Conservation (phyloP, 768 basidiomycete genomes). For the Suillus clintonianus region DNA sequence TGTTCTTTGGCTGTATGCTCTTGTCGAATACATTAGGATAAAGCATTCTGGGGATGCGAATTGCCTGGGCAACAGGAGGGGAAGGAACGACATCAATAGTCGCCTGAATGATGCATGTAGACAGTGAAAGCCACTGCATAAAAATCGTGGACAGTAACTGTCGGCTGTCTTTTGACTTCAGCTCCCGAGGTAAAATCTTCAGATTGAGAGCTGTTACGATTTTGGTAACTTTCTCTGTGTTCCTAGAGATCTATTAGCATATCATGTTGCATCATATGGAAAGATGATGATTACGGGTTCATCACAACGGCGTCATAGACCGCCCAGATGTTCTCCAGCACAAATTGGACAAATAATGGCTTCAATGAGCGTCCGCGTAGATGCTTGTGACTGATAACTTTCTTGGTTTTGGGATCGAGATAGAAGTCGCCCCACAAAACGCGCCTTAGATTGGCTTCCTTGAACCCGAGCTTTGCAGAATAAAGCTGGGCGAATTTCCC, state of each 20-base stretch:
- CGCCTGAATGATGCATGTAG: constrained; percentile 88
- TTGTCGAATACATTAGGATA: constrained; percentile 74
- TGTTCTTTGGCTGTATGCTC: constrained; percentile 64
- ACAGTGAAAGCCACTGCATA: constrained; percentile 94
- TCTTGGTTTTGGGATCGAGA: constrained; percentile 93
- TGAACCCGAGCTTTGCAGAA: constrained; percentile 86
- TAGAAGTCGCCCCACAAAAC: constrained; percentile 98
- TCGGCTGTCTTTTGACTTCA: constrained; percentile 88
- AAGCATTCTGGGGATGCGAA: constrained; percentile 88
- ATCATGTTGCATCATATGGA: constrained; percentile 1
- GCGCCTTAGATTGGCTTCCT: constrained; percentile 79
- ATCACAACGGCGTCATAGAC: constrained; percentile 89
- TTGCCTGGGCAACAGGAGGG: constrained; percentile 77
- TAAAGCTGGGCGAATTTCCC: constrained; percentile 94
- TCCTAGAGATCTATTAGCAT: constrained; percentile 48
- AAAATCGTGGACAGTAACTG: constrained; percentile 85
- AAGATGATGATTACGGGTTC: constrained; percentile 63
- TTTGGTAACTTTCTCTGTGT: constrained; percentile 85
- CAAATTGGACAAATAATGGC: constrained; percentile 95
- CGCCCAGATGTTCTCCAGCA: constrained; percentile 96
- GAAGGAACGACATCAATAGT: constrained; percentile 94
- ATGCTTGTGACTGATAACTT: constrained; percentile 89
- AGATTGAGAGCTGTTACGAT: constrained; percentile 82
- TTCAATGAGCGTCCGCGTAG: constrained; percentile 85
- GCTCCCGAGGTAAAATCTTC: constrained; percentile 84